Evolutionary conservation across 345 rosid genomes (phyloP), one percentile per base, ranked within the genome.

Genomic region (Firmiana major): DNA sequence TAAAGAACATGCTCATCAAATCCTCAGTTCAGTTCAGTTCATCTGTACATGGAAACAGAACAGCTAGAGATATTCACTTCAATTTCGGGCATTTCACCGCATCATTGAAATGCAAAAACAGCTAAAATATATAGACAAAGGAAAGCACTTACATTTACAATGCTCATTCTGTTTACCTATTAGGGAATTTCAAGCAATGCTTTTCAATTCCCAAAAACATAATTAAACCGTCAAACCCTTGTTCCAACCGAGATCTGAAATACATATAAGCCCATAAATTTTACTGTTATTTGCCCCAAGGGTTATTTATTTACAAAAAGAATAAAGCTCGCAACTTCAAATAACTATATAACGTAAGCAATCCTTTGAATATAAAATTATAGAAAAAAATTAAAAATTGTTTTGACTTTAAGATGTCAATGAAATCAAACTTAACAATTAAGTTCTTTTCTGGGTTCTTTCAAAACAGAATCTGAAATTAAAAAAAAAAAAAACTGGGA

Each of bases 221-320:
- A 3, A 5, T 49, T 9, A 49, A 46, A 45, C 55, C 55, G 7
- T 13, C 74, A 49, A 70, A 55, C 26, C 57, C 54, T 69, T 26
- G 57, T 46, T 26, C 26, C 38, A 66, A 43, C 74, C 59, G 59
- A 28, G 49, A 70, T 28, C 74, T 70, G 74, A 70, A 36, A 70
- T 16, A 48, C 8, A 48, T 9, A 8, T 49, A 49, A 48, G 16
- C 59, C 28, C 6, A 28, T 12, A 48, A 48, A 49, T 26, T 46
- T 28, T 40, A 28, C 8, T 9, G 43, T 17, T 16, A 49, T 42
- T 8, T 8, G 16, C 11, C 28, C 59, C 55, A 28, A 48, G 1
- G 49, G 59, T 49, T 8, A 49, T 31, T 4, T n/a, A 26, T 4
- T 3, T 22, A 26, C 9, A 48, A 48, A 48, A 48, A 26, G 54